phyloP scores from a whole-genome alignment of 176 grass and related monocot genomes.

The Ensete glaucum region DNA sequence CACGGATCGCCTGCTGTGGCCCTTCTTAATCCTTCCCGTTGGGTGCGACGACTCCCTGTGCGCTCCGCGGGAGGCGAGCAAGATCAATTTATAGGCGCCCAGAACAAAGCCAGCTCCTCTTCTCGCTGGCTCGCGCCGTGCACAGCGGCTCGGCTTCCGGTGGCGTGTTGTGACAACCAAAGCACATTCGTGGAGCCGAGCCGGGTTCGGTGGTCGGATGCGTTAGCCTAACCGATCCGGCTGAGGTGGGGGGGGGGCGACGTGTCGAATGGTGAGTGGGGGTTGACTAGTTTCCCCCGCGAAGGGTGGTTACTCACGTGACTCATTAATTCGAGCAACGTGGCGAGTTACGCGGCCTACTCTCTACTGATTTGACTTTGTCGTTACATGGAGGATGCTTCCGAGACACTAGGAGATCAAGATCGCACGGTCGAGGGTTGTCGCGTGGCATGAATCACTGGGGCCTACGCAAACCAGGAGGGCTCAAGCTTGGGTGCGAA shows the following conservation, averaged over 20 bases:
- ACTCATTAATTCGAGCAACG: background rate
- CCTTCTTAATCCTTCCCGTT: background rate
- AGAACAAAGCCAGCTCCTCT: background rate
- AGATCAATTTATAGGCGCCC: background rate
- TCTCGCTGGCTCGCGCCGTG: background rate
- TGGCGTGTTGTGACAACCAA: too few relatives aligned
- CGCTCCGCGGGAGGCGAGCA: background rate
- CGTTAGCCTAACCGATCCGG: too few relatives aligned
- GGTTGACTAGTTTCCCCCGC: background rate
- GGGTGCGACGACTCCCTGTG: background rate
- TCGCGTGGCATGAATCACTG: too few relatives aligned
- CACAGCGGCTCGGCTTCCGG: background rate
- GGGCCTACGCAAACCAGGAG: too few relatives aligned
- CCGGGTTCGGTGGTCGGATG: too few relatives aligned
- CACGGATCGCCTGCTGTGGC: too few relatives aligned
- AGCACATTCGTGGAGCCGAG: too few relatives aligned
- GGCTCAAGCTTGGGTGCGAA: too few relatives aligned
- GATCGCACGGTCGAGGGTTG: background rate
- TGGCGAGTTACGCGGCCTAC: background rate
- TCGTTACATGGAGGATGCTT: background rate
- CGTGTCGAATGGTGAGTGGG: background rate
- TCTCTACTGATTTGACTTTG: conserved; percentile 7
- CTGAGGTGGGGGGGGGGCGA: background rate
- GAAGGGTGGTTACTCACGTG: background rate
- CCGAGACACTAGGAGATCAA: background rate